phyloP scores from a whole-genome alignment of 164 flowering plant species.

The grape (Vitis vinifera) region ASM3070453v1 NC_081819.1:19061001-19061500 shows the following conservation, averaged over 20 bases:
- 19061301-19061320: slow-evolving; percentile 14
- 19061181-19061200: slow-evolving; percentile 40
- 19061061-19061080: slow-evolving; percentile 8
- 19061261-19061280: slow-evolving; percentile 1
- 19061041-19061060: slow-evolving; percentile 10
- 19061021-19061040: slow-evolving; percentile 32
- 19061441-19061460: too few species aligned
- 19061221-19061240: slow-evolving; percentile 42
- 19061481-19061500: too few species aligned
- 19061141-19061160: slow-evolving; percentile 48
- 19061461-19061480: too few species aligned
- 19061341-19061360: slow-evolving; percentile 8
- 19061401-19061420: too few species aligned
- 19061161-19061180: slow-evolving; percentile 49
- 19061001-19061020: slow-evolving; percentile 38
- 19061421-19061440: too few species aligned
- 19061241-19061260: slow-evolving; percentile 1
- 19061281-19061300: slow-evolving; percentile 36
- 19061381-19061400: too few species aligned
- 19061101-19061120: slow-evolving; percentile 55
- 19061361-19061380: background rate
- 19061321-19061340: slow-evolving; percentile 5
- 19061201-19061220: slow-evolving; percentile 58
- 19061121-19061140: slow-evolving; percentile 48
- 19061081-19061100: slow-evolving; percentile 44